Conservation (phyloP, 1,139 yeast genomes). For the Pichia sp. region DNA sequence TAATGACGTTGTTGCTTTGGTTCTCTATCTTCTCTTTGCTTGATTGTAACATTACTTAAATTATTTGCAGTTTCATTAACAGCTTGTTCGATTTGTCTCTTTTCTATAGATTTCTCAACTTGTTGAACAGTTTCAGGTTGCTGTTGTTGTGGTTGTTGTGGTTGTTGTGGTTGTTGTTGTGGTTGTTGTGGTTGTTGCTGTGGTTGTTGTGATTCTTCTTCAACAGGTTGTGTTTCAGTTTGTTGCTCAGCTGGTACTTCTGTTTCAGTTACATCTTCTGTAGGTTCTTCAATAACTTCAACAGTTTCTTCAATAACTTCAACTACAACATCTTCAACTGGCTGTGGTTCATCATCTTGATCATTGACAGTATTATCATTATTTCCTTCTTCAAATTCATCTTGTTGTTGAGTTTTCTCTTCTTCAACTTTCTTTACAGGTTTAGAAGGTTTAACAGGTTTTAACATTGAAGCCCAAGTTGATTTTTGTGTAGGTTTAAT, state of each 20-base stretch:
- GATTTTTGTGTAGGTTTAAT: conserved; percentile 8
- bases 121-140: conserved; percentile 8
- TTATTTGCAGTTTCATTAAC: conserved; percentile 1
- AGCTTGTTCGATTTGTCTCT: neutral
- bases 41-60: neutral
- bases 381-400: too few relatives aligned
- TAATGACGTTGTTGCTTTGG: conserved; percentile 13
- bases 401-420: too few relatives aligned
- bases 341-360: too few relatives aligned
- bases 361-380: conserved; percentile 15
- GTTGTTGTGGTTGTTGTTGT: conserved; percentile 11
- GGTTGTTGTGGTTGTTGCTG: conserved; percentile 37
- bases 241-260: conserved; percentile 12
- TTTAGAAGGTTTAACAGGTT: conserved; percentile 20
- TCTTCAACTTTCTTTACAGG: conserved; percentile 13
- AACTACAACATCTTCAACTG: conserved; percentile 12
- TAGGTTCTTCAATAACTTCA: conserved; percentile 12
- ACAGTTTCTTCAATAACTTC: conserved; percentile 8
- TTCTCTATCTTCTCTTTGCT: conserved; percentile 1
- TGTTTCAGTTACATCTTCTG: conserved; percentile 17
- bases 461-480: conserved; percentile 26
- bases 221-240: conserved; percentile 9
- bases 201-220: conserved; percentile 24
- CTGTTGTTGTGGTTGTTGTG: conserved; percentile 5
- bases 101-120: neutral